phyloP scores from a whole-genome alignment of 768 basidiomycete species.

The Russula olivacea region DNA sequence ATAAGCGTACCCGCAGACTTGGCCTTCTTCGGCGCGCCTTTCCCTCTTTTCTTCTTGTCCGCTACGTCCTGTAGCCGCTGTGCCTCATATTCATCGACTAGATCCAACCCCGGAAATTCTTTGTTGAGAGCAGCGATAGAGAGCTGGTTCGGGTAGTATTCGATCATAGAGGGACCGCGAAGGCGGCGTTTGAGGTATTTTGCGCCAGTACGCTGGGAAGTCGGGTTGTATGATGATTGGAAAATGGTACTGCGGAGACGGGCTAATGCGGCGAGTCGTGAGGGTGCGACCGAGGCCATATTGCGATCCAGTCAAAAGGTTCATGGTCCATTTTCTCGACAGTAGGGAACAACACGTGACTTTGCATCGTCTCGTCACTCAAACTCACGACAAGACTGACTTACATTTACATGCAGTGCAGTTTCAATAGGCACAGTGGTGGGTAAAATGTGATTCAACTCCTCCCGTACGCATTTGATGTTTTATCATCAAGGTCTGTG shows the following conservation, averaged over 20 bases:
- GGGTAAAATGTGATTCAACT: background rate
- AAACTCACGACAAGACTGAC: too few species aligned
- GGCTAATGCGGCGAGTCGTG: conserved; percentile 54
- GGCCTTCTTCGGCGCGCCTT: conserved; percentile 79
- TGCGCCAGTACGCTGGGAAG: conserved; percentile 73
- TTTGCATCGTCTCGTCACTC: too few species aligned
- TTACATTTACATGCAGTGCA: too few species aligned
- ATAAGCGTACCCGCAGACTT: conserved; percentile 54
- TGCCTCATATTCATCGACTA: conserved; percentile 62
- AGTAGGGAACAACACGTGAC: background rate
- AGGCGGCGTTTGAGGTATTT: conserved; percentile 84
- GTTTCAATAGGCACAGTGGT: background rate
- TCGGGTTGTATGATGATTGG: conserved; percentile 85
- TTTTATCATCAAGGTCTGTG: background rate
- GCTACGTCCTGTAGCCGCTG: conserved; percentile 64
- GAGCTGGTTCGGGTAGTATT: conserved; percentile 71
- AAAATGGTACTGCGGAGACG: conserved; percentile 70
- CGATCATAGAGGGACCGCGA: conserved; percentile 78
- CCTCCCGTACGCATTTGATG: background rate
- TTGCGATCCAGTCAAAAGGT: background rate
- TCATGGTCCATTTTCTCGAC: too few species aligned
- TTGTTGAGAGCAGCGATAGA: conserved; percentile 48
- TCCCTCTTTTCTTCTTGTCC: conserved; percentile 66
- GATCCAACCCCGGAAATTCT: conserved; percentile 29
- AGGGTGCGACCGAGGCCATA: conserved; percentile 39